These are phyloP conservation scores for Aspergillus carlsbadensis DNA, from an alignment of 495 filamentous ascomycete species.

Conservation along the genomic window DNA sequence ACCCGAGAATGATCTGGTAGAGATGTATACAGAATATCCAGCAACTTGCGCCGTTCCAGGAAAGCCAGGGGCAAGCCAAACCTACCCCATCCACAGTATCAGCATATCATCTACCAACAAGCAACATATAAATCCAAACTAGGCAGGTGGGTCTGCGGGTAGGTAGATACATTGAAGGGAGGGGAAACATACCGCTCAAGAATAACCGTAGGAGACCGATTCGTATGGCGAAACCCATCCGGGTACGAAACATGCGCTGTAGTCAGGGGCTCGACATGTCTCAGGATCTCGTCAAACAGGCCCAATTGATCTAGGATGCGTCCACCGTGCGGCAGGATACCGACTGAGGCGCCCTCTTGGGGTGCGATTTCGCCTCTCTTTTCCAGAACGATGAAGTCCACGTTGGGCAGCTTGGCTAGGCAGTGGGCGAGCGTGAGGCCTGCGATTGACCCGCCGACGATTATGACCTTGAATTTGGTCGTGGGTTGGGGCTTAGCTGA, in stretches of 20 bases:
- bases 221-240: conserved; percentile 17
- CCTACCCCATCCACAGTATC: conserved; percentile 4
- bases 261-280: conserved; percentile 11
- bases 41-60: conserved; percentile 32
- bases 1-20: conserved; percentile 17
- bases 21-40: conserved; percentile 22
- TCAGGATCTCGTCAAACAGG: conserved; percentile 31
- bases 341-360: conserved; percentile 37
- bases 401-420: conserved; percentile 33
- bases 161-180: neutral
- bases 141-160: neutral
- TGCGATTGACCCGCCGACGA: conserved; percentile 52
- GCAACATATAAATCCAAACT: neutral
- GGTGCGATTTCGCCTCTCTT: conserved; percentile 31
- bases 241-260: conserved; percentile 13
- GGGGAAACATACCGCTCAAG: neutral
- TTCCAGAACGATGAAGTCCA: conserved; percentile 53
- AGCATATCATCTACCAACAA: neutral
- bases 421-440: conserved; percentile 47
- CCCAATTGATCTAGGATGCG: conserved; percentile 51
- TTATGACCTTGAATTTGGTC: conserved; percentile 33
- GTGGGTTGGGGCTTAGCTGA: neutral
- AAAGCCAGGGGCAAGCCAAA: conserved; percentile 25
- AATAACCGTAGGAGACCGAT: conserved; percentile 7
- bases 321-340: conserved; percentile 31